These are phyloP conservation scores for Pilobolus umbonatus DNA, from an alignment of 192 early-diverging fungal species.

Conservation along the genomic window DNA sequence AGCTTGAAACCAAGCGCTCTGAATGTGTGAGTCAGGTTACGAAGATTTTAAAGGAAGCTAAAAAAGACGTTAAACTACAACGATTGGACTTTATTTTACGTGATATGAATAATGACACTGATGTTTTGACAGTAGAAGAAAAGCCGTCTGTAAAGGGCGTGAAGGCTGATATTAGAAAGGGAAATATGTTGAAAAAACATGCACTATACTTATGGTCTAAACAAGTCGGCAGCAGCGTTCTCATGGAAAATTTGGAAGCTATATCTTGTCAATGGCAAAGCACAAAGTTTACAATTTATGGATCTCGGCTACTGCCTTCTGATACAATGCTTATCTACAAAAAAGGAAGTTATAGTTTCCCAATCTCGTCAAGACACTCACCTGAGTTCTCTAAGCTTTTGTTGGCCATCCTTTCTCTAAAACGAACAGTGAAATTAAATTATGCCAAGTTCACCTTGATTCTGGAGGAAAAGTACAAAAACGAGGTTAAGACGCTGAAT, in stretches of 20 bases:
- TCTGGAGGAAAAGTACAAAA: background rate
- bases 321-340: background rate
- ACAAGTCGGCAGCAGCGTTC: background rate
- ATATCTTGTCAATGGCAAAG: constrained; percentile 5
- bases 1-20: background rate
- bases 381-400: background rate
- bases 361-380: background rate
- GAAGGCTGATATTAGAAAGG: background rate
- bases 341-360: background rate
- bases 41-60: background rate
- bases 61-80: background rate
- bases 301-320: background rate
- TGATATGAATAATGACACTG: background rate
- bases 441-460: constrained; percentile 11
- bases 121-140: background rate
- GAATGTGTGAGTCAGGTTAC: background rate
- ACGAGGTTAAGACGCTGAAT: background rate
- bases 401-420: background rate
- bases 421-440: background rate
- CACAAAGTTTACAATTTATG: constrained; percentile 4
- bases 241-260: background rate
- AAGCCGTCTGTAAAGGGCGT: background rate
- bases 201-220: background rate
- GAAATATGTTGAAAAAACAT: background rate
- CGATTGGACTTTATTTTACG: constrained; percentile 4